Base-by-base conservation (phyloP, 306 rosid species). In the Argentina anserina region DNA sequence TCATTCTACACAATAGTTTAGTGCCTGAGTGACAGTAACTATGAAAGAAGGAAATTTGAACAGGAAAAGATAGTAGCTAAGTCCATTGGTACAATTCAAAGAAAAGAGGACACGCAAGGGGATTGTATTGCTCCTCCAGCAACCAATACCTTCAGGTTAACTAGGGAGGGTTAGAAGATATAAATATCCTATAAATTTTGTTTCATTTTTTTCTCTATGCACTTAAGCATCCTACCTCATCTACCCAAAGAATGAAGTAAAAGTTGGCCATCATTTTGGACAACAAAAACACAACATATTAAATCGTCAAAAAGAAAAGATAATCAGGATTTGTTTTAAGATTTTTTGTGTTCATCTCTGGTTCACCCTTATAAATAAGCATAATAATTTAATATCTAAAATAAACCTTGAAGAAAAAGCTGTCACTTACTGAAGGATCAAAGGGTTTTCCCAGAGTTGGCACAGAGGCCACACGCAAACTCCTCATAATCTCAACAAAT, bases 381-480 rank as follows among this genome's bases (percentile, higher is more conserved):
- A 69, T 3, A 33, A 70, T 8, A 71, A 53, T n/a, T 42, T 23
- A 67, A 71, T 49, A 21, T 56, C 21, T 45, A 39, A 40, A 20
- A n/a, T 77, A 56, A 29, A 70, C 15, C 10, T n/a, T 25, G 31
- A 76, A 46, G 37, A 50, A 73, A 70, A 65, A 18, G 29, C 52
- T 31, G 36, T 67, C 60, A 80, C 96, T 85, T 83, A 94, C 99
- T 43, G 81, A 71, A 33, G 97, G 99, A 84, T 94, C 92, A 74
- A 94, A 94, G 47, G 90, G 97, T 84, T 86, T 89, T 63, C 97
- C 97, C 34, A 88, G 84, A 6, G 96, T 88, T 62, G 97, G 82
- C 26, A 94, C 82, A 26, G 79, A 84, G 37, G 97, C 79, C 75
- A 94, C 96, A 13, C 52, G 73, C 86, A 87, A 84, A 78, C 90